Conservation (phyloP, 1,284 basidiomycete species). For the Pholiota adiposa region DNA sequence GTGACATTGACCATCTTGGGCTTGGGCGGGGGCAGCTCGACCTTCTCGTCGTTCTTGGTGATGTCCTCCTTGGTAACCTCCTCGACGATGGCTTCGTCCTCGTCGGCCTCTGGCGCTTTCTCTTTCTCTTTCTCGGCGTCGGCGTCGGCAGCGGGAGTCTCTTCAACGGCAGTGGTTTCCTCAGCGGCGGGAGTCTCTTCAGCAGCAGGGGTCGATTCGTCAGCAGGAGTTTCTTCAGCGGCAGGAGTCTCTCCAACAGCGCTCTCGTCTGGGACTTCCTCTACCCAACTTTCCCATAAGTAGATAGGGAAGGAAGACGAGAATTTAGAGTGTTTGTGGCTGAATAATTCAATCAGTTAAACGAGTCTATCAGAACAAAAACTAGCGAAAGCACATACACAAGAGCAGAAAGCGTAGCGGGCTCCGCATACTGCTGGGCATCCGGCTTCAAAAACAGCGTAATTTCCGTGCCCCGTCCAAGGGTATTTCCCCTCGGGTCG, state of each 20-base stretch:
- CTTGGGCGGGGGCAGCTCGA: slow-evolving; percentile 47
- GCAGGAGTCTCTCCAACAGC: too few relatives aligned
- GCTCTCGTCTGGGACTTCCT: slow-evolving; percentile 67
- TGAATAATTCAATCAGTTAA: slow-evolving; percentile 31
- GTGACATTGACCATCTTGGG: slow-evolving; percentile 68
- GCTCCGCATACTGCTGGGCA: slow-evolving; percentile 76
- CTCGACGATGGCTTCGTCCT: slow-evolving; percentile 66
- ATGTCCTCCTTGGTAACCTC: slow-evolving; percentile 57
- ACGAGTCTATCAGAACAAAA: background rate
- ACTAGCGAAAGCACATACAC: slow-evolving; percentile 58
- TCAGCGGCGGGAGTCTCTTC: slow-evolving; percentile 32
- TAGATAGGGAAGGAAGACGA: slow-evolving; percentile 93
- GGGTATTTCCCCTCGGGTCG: slow-evolving; percentile 90
- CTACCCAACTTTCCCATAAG: slow-evolving; percentile 65
- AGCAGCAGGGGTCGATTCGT: slow-evolving; percentile 24
- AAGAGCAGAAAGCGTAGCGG: slow-evolving; percentile 65
- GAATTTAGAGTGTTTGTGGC: slow-evolving; percentile 89
- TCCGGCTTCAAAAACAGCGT: slow-evolving; percentile 83
- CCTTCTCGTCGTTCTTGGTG: slow-evolving; percentile 47
- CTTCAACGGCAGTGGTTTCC: slow-evolving; percentile 21
- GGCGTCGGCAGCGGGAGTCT: slow-evolving; percentile 29
- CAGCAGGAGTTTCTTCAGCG: too few relatives aligned
- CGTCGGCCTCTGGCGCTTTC: slow-evolving; percentile 40
- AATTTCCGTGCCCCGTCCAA: slow-evolving; percentile 91
- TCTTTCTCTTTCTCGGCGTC: slow-evolving; percentile 32